Base-by-base conservation (phyloP, 208 protist genomes). In the Leishmania arabica region DNA sequence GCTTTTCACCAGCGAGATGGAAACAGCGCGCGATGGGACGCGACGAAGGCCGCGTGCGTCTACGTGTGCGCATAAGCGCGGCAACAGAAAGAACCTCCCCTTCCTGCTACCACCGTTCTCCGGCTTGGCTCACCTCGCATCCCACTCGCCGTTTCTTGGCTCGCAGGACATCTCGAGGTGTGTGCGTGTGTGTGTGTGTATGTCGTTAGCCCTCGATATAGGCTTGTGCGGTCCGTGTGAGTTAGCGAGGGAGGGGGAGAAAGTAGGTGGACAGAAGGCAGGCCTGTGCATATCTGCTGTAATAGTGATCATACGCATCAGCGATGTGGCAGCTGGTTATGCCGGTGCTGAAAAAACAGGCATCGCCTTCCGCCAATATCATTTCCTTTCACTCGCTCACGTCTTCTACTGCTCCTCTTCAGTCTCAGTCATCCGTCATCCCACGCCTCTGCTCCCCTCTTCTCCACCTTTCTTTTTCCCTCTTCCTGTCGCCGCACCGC, bases 341-440 rank as follows among this genome's bases (percentile, higher is more conserved):
- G 40, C 11, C 24, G 37, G 1, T 45, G 21, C 68, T 34, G 45
- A 19, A 47, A 15, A 11, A 24, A 8, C 68, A n/a, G 5, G 49
- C 24, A 19, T 73, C 31, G 24, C 19, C 72, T 58, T 34, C n/a
- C 34, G 34, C 42, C 37, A 3, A 76, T 78, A 75, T 83, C 34
- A 6, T 74, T 65, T 74, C 2, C 37, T 42, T 11, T 40, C 21
- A 17, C 69, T 75, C 72, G 13, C 73, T 45, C n/a, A 81, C 21
- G 73, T 31, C 34, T 62, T 68, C 66, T 79, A 49, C 60, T 81
- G 64, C 66, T 42, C 31, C n/a, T n/a, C 53, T 40, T 75, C n/a
- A 9, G 6, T 1, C 19, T 27, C 66, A 24, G 17, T 21, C 66
- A 49, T 72, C 21, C 40, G 19, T 31, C 42, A 27, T 31, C 15